Conservation (phyloP, 441 rosid species). For the Syzygium malaccense region DNA sequence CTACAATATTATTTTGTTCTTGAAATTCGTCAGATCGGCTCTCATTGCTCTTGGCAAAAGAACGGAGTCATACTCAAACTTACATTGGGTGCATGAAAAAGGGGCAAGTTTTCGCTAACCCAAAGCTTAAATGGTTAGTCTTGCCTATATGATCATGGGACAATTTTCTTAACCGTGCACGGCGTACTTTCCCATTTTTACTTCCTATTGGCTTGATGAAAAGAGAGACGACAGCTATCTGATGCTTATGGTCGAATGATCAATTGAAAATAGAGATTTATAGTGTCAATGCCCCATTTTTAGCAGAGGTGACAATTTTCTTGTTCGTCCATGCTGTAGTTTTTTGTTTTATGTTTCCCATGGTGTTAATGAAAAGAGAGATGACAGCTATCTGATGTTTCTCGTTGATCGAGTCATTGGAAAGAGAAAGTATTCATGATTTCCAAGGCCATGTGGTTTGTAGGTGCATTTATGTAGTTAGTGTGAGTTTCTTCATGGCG, state of each 20-base stretch:
- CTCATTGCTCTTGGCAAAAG: conserved; percentile 71
- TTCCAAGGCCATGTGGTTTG: not conserved
- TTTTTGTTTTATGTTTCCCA: not conserved
- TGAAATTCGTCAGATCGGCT: conserved; percentile 48
- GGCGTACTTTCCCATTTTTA: not conserved
- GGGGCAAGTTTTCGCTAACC: conserved; percentile 79
- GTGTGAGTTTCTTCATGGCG: not conserved
- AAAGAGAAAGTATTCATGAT: not conserved
- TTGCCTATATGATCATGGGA: not conserved
- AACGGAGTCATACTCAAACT: conserved; percentile 71
- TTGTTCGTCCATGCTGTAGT: not conserved
- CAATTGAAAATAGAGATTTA: not conserved
- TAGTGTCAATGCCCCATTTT: not conserved
- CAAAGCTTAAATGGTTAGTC: conserved; percentile 73
- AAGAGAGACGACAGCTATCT: not conserved
- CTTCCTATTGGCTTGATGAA: not conserved
- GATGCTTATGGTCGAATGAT: not conserved
- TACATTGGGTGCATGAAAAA: conserved; percentile 94
- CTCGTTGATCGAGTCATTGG: not conserved
- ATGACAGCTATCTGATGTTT: not conserved
- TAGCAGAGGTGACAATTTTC: not conserved
- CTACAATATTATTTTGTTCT: not conserved
- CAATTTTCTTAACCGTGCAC: not conserved
- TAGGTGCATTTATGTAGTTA: not conserved
- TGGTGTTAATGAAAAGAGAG: not conserved